Evolutionary conservation across 2,329 filamentous ascomycete species (phyloP), one percentile per base, ranked within the genome.

Genomic region (Dactylella cylindrospora): DNA sequence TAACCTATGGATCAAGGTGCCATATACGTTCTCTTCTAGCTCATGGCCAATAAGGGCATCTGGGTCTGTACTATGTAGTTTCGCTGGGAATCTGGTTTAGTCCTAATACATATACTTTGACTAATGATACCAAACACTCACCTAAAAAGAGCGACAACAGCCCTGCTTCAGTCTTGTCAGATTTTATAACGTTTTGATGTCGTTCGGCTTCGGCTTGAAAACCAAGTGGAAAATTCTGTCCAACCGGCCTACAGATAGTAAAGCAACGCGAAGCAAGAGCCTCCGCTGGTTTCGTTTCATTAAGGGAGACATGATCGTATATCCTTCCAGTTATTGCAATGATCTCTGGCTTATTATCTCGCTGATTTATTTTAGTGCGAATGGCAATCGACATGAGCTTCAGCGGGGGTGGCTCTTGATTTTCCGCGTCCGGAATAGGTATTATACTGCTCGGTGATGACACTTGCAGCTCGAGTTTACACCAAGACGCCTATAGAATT

Each of bases 11-110:
- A 98, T 77, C 8, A 98, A 77, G 53, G 96, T 84, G 67, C 90
- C 94, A 72, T 95, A 95, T 71, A 98, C 93, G 3, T 96, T 90
- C 69, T 95, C 93, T 72, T 98, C 93, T n/a, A 98, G 80, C 69
- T 95, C 86, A 72, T 98, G 91, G 9, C 93, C 93, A 67, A 97
- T 80, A 28, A 98, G 81, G 23, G 95, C 90, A 76, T 98, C 93
- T 0, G 93, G 93, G 69, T 98, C 93, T 62, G 87, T 84, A 23
- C 85, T 80, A 69, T 94, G 88, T 31, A 98, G 79, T 68, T 96
- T 84, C 2, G 59, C 59, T 64, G 17, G 9, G n/a, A n/a, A n/a
- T n/a, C n/a, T n/a, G n/a, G n/a, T n/a, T n/a, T n/a, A n/a, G n/a
- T n/a, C n/a, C n/a, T n/a, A n/a, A n/a, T n/a, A n/a, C n/a, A n/a